Percentiles rank a stretch among this genome's conserved stretches.
Conservation (phyloP, 768 basidiomycete species). For the Mycena vulgaris region DNA sequence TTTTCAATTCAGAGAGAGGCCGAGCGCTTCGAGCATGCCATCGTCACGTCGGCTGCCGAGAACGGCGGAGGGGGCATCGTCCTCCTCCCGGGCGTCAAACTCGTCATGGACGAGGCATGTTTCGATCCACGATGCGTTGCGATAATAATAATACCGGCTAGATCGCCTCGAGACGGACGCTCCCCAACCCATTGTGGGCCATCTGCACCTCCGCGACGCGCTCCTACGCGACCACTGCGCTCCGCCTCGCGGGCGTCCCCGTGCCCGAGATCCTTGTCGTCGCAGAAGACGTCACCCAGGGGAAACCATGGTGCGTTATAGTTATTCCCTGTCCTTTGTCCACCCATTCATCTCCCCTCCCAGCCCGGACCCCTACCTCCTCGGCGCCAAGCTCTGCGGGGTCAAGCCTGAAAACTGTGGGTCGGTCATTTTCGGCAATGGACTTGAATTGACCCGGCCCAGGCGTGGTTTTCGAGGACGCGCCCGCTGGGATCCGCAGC, state of each 20-base stretch:
- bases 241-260: conserved; percentile 76
- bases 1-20: conserved; percentile 70
- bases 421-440: conserved; percentile 35
- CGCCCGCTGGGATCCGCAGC: conserved; percentile 87
- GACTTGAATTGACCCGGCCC: conserved; percentile 13
- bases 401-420: conserved; percentile 75
- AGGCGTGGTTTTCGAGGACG: conserved; percentile 94
- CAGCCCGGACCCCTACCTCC: conserved; percentile 92
- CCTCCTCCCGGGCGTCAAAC: conserved; percentile 78
- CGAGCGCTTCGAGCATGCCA: conserved; percentile 84
- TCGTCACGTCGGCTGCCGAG: conserved; percentile 71
- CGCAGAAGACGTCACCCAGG: conserved; percentile 86
- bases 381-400: conserved; percentile 82
- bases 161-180: conserved; percentile 54
- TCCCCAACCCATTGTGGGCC: conserved; percentile 82
- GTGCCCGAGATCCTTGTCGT: conserved; percentile 82
- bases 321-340: neutral
- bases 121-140: neutral
- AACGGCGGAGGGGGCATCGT: conserved; percentile 76
- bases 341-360: conserved; percentile 10
- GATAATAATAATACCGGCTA: conserved; percentile 34
- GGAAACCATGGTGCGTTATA: conserved; percentile 84
- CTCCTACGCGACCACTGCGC: conserved; percentile 80
- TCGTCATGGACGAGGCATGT: conserved; percentile 71
- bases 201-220: conserved; percentile 92